Evolutionary conservation across 2,329 filamentous ascomycete genomes (phyloP).

Genomic region (Colletotrichum filicis): DNA sequence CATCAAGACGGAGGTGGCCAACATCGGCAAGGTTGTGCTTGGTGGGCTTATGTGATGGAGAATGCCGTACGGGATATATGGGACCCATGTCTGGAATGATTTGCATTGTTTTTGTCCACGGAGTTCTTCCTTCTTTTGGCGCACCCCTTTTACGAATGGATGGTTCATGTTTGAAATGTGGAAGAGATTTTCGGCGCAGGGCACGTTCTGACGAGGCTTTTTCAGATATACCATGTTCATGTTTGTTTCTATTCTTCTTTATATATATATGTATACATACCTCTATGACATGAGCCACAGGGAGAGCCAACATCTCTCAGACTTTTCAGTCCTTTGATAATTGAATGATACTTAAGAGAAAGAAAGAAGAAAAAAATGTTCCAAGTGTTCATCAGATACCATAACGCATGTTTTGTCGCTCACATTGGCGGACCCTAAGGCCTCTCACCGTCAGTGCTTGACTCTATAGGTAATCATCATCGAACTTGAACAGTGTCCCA

Average conservation of each 20-base stretch:
- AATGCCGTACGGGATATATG: background rate
- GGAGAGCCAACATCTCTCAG: background rate
- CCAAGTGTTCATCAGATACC: constrained; percentile 56
- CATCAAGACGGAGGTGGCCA: constrained; percentile 83
- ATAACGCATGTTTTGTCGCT: constrained; percentile 54
- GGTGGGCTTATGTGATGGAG: constrained; percentile 78
- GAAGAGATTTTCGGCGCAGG: constrained; percentile 14
- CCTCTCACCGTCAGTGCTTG: constrained; percentile 85
- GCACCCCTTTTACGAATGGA: background rate
- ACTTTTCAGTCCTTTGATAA: background rate
- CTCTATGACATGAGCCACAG: constrained; percentile 2
- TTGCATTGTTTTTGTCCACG: constrained; percentile 35
- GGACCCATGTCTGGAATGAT: constrained; percentile 18
- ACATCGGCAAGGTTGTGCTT: constrained; percentile 88
- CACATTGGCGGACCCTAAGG: constrained; percentile 38
- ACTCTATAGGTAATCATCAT: constrained; percentile 98
- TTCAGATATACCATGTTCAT: constrained; percentile 30
- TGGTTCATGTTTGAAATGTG: background rate
- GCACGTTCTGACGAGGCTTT: background rate
- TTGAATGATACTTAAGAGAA: background rate
- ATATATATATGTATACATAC: background rate
- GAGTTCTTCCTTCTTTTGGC: background rate
- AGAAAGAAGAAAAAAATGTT: constrained; percentile 21
- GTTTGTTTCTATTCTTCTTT: background rate
- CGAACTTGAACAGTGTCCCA: constrained; percentile 37